Evolutionary conservation across 2,329 filamentous ascomycete species (phyloP).

Genomic region (Harringtonia aguacate): DNA sequence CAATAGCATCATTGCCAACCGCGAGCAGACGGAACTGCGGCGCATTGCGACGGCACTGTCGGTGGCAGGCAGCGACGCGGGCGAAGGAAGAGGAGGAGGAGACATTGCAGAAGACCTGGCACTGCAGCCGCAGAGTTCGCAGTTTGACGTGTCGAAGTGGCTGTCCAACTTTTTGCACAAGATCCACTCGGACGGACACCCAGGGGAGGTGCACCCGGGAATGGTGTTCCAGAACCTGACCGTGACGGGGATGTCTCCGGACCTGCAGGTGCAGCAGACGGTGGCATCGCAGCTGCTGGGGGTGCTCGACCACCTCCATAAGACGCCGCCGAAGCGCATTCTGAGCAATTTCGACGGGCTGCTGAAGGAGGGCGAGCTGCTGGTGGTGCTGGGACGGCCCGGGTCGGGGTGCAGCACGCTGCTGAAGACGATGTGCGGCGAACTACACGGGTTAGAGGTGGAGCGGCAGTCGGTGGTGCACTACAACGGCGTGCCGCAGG

Average conservation of each 20-base stretch:
- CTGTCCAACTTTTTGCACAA: slow-evolving; percentile 45
- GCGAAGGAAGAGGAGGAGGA: slow-evolving; percentile 33
- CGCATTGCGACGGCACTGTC: slow-evolving; percentile 32
- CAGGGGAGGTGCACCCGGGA: slow-evolving; percentile 51
- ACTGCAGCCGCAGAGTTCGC: slow-evolving; percentile 33
- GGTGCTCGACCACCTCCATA: no score
- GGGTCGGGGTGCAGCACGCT: slow-evolving; percentile 48
- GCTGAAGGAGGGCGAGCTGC: slow-evolving; percentile 43
- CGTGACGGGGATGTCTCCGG: slow-evolving; percentile 54
- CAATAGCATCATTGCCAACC: slow-evolving; percentile 5
- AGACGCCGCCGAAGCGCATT: slow-evolving; percentile 53
- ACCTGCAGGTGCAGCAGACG: slow-evolving; percentile 61
- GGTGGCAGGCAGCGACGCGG: slow-evolving; percentile 27
- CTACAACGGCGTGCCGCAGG: slow-evolving; percentile 50
- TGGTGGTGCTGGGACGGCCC: slow-evolving; percentile 47
- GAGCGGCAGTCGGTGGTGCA: slow-evolving; percentile 41
- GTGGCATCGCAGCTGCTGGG: slow-evolving; percentile 47
- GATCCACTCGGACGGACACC: slow-evolving; percentile 38
- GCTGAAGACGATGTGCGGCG: slow-evolving; percentile 46
- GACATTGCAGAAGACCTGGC: slow-evolving; percentile 26
- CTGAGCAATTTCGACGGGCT: slow-evolving; percentile 50
- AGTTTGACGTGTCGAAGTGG: slow-evolving; percentile 43
- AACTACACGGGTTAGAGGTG: slow-evolving; percentile 46
- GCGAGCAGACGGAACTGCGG: slow-evolving; percentile 6
- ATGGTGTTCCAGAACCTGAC: slow-evolving; percentile 57